phyloP scores from a whole-genome alignment of 495 filamentous ascomycete genomes.

The Talaromyces liani region DNA sequence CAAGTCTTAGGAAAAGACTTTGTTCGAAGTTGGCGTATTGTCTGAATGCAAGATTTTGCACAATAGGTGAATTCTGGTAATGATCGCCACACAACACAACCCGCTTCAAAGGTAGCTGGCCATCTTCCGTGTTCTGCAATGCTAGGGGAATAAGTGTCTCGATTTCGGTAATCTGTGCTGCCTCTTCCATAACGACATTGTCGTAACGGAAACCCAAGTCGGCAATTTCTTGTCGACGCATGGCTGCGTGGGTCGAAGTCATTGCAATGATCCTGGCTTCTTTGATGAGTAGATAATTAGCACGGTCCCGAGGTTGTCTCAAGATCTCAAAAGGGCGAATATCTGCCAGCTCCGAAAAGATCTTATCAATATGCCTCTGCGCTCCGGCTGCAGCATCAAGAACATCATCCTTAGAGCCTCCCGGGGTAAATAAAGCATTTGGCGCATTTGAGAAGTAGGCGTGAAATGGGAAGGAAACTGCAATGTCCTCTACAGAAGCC shows the following conservation, averaged over 20 bases:
- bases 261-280: slow-evolving; percentile 95
- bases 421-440: slow-evolving; percentile 68
- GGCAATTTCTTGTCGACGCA: slow-evolving; percentile 87
- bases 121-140: slow-evolving; percentile 69
- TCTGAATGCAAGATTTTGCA: slow-evolving; percentile 92
- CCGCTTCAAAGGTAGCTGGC: slow-evolving; percentile 69
- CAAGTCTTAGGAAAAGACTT: slow-evolving; percentile 83
- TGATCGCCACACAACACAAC: slow-evolving; percentile 94
- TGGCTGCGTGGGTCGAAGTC: slow-evolving; percentile 98
- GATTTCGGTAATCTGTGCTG: slow-evolving; percentile 95
- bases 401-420: slow-evolving; percentile 54
- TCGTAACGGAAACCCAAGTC: slow-evolving; percentile 92
- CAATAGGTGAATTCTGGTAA: slow-evolving; percentile 90
- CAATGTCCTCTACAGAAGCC: slow-evolving; percentile 50
- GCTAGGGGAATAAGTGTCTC: slow-evolving; percentile 93
- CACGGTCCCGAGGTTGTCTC: slow-evolving; percentile 76
- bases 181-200: slow-evolving; percentile 98
- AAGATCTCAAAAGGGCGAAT: slow-evolving; percentile 94
- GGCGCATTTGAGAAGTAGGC: slow-evolving; percentile 83
- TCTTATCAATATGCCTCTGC: slow-evolving; percentile 82
- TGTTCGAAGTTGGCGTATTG: slow-evolving; percentile 96
- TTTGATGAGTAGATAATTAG: slow-evolving; percentile 90
- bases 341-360: slow-evolving; percentile 89
- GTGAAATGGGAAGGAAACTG: slow-evolving; percentile 82
- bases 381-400: slow-evolving; percentile 79